Conservation (phyloP, 176 grass and related monocot genomes). For the Otatea glauca region DNA sequence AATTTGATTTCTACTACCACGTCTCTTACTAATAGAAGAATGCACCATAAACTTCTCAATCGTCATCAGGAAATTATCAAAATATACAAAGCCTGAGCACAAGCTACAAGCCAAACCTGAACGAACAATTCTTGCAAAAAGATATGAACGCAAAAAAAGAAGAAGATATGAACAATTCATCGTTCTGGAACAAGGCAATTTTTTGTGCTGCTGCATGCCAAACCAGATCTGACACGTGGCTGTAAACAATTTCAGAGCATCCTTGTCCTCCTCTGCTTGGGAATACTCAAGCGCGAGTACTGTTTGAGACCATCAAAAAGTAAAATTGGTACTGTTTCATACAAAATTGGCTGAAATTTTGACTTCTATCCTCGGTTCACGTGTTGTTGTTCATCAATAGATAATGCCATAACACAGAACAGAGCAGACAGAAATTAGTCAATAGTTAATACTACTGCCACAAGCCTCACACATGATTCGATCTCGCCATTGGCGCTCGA, state of each 20-base stretch:
- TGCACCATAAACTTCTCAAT: no score
- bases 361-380: not conserved
- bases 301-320: not conserved
- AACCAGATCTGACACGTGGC: not conserved
- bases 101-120: not conserved
- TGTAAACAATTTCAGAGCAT: not conserved
- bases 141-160: no score
- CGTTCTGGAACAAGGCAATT: no score
- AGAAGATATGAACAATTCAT: no score
- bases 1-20: no score
- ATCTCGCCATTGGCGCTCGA: conserved; percentile 8
- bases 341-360: not conserved
- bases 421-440: conserved; percentile 12
- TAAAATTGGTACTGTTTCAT: not conserved
- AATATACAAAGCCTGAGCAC: not conserved
- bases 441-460: conserved; percentile 11
- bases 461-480: not conserved
- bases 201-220: not conserved
- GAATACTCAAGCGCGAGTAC: not conserved
- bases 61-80: not conserved
- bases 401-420: not conserved
- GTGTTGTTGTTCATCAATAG: not conserved
- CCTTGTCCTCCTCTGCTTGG: not conserved
- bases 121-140: not conserved
- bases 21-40: no score